Evolutionary conservation across 176 grass and related monocot genomes (phyloP).

Genomic region (Neostapfia colusana): DNA sequence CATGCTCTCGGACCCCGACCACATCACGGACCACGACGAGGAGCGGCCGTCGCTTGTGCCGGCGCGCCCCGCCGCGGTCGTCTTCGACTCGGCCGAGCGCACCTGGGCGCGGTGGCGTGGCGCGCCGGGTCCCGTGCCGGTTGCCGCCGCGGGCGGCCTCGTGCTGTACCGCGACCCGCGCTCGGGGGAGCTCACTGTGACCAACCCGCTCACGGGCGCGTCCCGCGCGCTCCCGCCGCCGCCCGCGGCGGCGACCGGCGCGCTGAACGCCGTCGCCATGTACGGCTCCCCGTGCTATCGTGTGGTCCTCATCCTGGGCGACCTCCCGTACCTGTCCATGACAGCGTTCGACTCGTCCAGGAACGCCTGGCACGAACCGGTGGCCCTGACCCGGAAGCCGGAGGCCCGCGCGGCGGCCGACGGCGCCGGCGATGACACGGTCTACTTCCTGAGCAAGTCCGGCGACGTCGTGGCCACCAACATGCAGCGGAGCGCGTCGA

Average conservation of each 20-base stretch:
- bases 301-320: slow-evolving; percentile 62
- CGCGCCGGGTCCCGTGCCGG: slow-evolving; percentile 47
- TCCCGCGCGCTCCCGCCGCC: slow-evolving; percentile 55
- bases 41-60: not conserved
- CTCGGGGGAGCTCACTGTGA: slow-evolving; percentile 51
- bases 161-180: slow-evolving; percentile 52
- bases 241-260: not conserved
- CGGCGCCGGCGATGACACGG: slow-evolving; percentile 39
- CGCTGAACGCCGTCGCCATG: slow-evolving; percentile 71
- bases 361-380: slow-evolving; percentile 51
- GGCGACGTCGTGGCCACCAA: slow-evolving; percentile 72
- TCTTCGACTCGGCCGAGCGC: slow-evolving; percentile 45
- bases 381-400: slow-evolving; percentile 38
- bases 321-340: slow-evolving; percentile 58
- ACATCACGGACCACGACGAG: not conserved
- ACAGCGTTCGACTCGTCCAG: slow-evolving; percentile 50
- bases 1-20: slow-evolving; percentile 58
- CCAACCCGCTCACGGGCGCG: slow-evolving; percentile 73
- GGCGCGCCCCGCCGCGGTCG: slow-evolving; percentile 18
- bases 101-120: slow-evolving; percentile 40
- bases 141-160: slow-evolving; percentile 64
- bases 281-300: slow-evolving; percentile 41
- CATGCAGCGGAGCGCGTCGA: slow-evolving; percentile 62
- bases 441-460: slow-evolving; percentile 85
- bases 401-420: not conserved